phyloP scores from a whole-genome alignment of 305 asterid species.

The Stenogyne calaminthoides region DNA sequence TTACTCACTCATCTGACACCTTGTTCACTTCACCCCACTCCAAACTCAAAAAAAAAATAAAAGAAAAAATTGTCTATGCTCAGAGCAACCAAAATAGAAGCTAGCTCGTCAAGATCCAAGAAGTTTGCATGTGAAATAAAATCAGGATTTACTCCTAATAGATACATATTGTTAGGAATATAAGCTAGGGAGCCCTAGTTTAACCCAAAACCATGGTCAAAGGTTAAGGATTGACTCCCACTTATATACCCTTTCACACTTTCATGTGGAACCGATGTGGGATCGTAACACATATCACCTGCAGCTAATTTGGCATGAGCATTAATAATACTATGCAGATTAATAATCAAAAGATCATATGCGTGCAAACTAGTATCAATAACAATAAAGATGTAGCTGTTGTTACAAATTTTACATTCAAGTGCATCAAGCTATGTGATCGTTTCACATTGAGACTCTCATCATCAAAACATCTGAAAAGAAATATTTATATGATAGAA shows the following conservation, averaged over 20 bases:
- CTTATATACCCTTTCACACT: too few species aligned
- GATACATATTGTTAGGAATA: too few species aligned
- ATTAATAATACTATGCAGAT: background rate
- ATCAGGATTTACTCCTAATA: background rate
- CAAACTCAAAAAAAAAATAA: background rate
- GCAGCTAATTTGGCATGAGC: constrained; percentile 3
- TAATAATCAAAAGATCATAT: constrained; percentile 15
- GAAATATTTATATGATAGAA: background rate
- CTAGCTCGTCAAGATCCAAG: constrained; percentile 10
- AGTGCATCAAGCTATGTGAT: constrained; percentile 9
- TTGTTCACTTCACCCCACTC: background rate
- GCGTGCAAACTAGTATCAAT: background rate
- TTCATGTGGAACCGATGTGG: too few species aligned
- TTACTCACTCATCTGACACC: background rate
- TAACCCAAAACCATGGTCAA: too few species aligned
- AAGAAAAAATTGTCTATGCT: background rate
- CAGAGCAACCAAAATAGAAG: background rate
- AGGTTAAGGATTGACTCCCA: too few species aligned
- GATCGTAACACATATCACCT: background rate
- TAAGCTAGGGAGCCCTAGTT: too few species aligned
- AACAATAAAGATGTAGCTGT: background rate
- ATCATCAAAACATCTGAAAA: background rate
- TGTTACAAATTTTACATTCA: background rate
- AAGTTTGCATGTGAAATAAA: background rate
- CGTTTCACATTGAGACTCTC: background rate